Base-by-base conservation (phyloP, 2,329 filamentous ascomycete species). In the Gaeumannomyces tritici region DNA sequence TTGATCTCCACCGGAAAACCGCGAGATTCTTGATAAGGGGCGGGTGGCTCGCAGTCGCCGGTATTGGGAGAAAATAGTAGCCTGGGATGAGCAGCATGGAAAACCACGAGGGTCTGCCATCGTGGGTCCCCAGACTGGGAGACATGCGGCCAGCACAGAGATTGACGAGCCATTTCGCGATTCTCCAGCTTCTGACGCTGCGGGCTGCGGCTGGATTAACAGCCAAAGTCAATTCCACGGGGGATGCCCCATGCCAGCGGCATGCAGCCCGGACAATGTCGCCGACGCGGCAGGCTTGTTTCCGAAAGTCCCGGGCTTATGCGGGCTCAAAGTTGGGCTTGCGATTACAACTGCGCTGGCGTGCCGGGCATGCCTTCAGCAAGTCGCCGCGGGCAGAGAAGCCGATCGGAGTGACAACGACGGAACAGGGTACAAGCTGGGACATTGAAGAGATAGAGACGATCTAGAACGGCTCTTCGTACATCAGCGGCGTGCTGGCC, bases 111-210 rank as follows among this genome's bases (percentile, higher is more conserved):
- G n/a, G 24, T 6, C 24, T 61, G 12, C 51, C 59, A 21, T 55
- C 27, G 11, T 56, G 59, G 59, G 54, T n/a, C 12, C 59, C 59
- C n/a, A 13, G 59, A 61, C 51, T 61, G 51, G 59, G 31, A 21
- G 13, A n/a, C 59, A 12, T 28, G 5, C 33, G 59, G 12, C 28
- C 27, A 18, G 21, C 26, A 18, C 47, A 11, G 3, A 26, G 28
- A n/a, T 6, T 33, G 9, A 24, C 11, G 28, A 26, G 28, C 11
- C 21, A 33, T n/a, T 24, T 33, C 5, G 21, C 26, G 24, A 13
- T 24, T 6, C 31, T 56, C 18, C 18, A 33, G 12, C 24, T 56
- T 29, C 21, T 7, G 7, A 2, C 8, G 55, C 24, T 26, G 11
- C 4, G 6, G 4, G 55, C 55, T 3, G 12, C 55, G 12, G 55